A percentile compares a stretch with the other conserved stretches of the same genome.
Conservation (phyloP, 805 yeast species). For the Suhomyces faveliae region DNA sequence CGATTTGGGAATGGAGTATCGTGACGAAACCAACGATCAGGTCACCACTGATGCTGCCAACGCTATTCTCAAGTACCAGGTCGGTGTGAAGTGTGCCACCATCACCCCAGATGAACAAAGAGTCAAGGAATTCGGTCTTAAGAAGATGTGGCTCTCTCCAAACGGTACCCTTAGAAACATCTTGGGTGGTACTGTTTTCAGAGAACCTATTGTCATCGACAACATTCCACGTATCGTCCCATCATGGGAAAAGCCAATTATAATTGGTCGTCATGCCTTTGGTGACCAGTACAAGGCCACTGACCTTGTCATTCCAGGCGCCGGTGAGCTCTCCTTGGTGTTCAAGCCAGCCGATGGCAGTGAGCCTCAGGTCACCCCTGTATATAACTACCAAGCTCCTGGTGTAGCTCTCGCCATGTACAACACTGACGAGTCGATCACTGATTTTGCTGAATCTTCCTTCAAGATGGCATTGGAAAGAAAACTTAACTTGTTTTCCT, state of each 20-base stretch:
- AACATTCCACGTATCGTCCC: slow-evolving; percentile 85
- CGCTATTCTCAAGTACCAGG: slow-evolving; percentile 85
- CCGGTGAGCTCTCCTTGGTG: slow-evolving; percentile 76
- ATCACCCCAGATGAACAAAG: slow-evolving; percentile 98
- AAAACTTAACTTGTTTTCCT: slow-evolving; percentile 75
- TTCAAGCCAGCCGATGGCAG: slow-evolving; percentile 72
- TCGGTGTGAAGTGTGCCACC: slow-evolving; percentile 96
- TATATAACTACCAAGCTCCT: slow-evolving; percentile 65
- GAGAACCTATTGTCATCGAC: slow-evolving; percentile 93
- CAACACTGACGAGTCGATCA: slow-evolving; percentile 89
- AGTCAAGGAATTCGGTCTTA: slow-evolving; percentile 83
- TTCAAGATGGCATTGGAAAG: slow-evolving; percentile 83
- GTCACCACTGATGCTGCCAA: slow-evolving; percentile 88
- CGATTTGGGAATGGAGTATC: slow-evolving; percentile 81
- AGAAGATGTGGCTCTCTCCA: slow-evolving; percentile 97
- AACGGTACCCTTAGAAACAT: slow-evolving; percentile 96
- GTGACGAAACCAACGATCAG: slow-evolving; percentile 85
- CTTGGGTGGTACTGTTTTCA: slow-evolving; percentile 93
- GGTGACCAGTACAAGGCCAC: slow-evolving; percentile 97
- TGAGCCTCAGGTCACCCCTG: slow-evolving; percentile 53
- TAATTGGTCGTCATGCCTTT: slow-evolving; percentile 95
- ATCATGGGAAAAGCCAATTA: slow-evolving; percentile 92
- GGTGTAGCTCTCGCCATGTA: slow-evolving; percentile 93
- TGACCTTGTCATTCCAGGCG: slow-evolving; percentile 72
- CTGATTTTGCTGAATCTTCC: slow-evolving; percentile 89